Base-by-base conservation (phyloP, 768 basidiomycete species). In the Pleurotus citrinopileatus region DNA sequence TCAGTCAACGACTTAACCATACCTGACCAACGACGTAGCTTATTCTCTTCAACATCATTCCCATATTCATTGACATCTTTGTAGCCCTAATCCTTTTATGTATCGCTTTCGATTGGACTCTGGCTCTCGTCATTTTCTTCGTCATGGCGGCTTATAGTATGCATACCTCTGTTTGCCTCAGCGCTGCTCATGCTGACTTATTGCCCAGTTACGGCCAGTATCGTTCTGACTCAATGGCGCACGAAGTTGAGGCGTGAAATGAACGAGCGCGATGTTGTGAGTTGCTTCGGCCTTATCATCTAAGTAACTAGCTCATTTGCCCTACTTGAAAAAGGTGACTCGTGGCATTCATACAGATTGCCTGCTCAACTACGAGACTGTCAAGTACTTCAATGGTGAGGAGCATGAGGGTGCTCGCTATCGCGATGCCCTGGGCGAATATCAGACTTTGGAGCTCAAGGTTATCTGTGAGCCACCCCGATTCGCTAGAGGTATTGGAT, bases 351-450 rank as follows among this genome's bases (percentile, higher is more conserved):
- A 91, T 59, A 86, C 89, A 3, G 91, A 94, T 61, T 84, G 83
- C 60, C 69, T 92, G 25, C 77, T 91, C 48, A 89, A 89, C 63
- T 90, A 89, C 56, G 88, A 89, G 67, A 92, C 91, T 3, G 87
- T 93, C 61, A 94, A 91, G 67, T 91, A 91, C 65, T 94, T 94
- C 65, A 84, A 83, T n/a, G 88, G 91, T 13, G 93, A 96, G 67
- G 77, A 81, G 20, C 83, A 92, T 60, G 93, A 95, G 64, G 79
- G 78, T 15, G 74, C 76, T 38, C 78, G 93, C 26, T 94, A 92
- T 62, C 66, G 73, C 9, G 78, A 85, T 12, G 89, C 92, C 2
- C 78, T 95, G 57, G 66, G 74, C 13, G 77, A 86, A 51, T 94
- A 92, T 60, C 93, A 95, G 61, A 68, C 68, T 7, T 68, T 88